Evolutionary conservation across 495 filamentous ascomycete genomes (phyloP).

Genomic region (Geoglossum glabrum): DNA sequence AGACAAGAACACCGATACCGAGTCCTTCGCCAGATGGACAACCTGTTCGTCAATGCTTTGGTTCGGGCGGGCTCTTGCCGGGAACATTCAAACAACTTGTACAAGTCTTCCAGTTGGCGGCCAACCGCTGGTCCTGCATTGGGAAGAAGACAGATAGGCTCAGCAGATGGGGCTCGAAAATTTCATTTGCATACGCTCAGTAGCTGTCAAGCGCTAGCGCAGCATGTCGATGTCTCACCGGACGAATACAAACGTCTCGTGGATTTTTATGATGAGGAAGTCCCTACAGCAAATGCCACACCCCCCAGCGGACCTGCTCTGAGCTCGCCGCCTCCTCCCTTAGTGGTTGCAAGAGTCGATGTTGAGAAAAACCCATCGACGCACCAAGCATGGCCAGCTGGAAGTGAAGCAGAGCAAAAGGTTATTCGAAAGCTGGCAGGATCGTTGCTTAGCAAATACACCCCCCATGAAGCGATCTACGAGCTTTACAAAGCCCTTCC

Average conservation of each 20-base stretch:
- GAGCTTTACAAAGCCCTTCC: constrained; percentile 39
- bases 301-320: background rate
- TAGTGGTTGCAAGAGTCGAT: background rate
- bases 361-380: background rate
- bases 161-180: background rate
- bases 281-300: background rate
- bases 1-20: background rate
- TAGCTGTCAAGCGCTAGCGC: background rate
- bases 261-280: background rate
- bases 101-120: background rate
- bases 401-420: background rate
- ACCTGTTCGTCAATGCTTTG: constrained; percentile 42
- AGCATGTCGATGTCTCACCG: background rate
- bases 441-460: background rate
- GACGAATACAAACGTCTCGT: background rate
- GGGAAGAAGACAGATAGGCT: background rate
- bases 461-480: constrained; percentile 21
- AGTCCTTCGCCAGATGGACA: constrained; percentile 23
- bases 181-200: background rate
- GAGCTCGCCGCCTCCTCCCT: background rate
- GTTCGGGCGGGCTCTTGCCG: constrained; percentile 41
- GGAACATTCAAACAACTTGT: constrained; percentile 23
- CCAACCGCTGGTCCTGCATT: background rate
- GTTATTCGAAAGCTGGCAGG: background rate
- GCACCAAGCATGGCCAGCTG: background rate